Conservation (phyloP, 2,329 filamentous ascomycete genomes). For the Fusarium zealandicum region DNA sequence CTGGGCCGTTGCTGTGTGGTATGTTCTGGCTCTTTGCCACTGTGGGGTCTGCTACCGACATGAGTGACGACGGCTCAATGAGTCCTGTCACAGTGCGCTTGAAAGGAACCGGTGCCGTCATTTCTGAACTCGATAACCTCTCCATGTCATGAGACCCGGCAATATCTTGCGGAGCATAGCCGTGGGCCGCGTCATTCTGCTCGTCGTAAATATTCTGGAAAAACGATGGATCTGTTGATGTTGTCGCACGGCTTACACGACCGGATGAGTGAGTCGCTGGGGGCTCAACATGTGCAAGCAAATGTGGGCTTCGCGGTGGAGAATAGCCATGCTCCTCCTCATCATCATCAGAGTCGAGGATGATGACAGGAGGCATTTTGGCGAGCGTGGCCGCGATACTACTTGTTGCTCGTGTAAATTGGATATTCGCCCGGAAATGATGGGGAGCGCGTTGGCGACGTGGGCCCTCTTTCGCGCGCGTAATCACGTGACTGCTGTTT, state of each 20-base stretch:
- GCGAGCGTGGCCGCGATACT: conserved; percentile 1
- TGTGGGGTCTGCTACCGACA: conserved; percentile 42
- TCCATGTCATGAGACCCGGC: conserved; percentile 14
- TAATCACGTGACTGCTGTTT: conserved; percentile 28
- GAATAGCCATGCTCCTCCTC: conserved; percentile 44
- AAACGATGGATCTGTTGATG: conserved; percentile 57
- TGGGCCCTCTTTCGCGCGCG: conserved; percentile 24
- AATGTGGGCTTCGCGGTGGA: conserved; percentile 21
- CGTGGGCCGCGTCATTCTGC: conserved; percentile 48
- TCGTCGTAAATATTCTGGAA: conserved; percentile 58
- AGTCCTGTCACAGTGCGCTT: conserved; percentile 40
- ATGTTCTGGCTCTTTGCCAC: conserved; percentile 16
- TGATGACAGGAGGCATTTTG: conserved; percentile 41
- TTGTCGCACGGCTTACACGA: conserved; percentile 42
- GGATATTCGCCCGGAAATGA: conserved; percentile 10
- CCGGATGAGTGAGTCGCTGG: conserved; percentile 35
- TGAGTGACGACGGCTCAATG: conserved; percentile 39
- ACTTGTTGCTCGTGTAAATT: conserved; percentile 1
- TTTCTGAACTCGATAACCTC: conserved; percentile 35
- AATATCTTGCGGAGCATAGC: conserved; percentile 25
- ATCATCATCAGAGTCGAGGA: conserved; percentile 53
- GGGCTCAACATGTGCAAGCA: conserved; percentile 6
- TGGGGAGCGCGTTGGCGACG: conserved; percentile 24
- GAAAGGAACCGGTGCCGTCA: conserved; percentile 40
- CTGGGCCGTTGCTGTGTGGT: conserved; percentile 18